phyloP scores from a whole-genome alignment of 73 alveolate species.

The Uronychia binucleata region DNA sequence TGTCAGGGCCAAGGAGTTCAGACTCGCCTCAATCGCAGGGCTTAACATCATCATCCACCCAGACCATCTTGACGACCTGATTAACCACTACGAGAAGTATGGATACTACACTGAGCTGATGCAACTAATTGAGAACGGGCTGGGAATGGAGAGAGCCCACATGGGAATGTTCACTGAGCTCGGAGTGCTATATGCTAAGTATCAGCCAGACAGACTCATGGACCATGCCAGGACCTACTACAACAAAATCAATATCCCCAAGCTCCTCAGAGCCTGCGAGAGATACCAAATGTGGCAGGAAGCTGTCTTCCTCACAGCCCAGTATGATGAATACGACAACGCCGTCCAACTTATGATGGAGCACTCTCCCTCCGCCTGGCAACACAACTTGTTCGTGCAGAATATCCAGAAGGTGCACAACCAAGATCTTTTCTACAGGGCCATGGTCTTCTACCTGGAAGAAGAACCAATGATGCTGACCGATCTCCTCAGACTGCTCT shows the following conservation, averaged over 20 bases:
- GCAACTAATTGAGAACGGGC: conserved; percentile 86
- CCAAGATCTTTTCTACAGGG: conserved; percentile 92
- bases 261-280: conserved; percentile 96
- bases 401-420: conserved; percentile 91
- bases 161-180: conserved; percentile 96
- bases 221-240: conserved; percentile 95
- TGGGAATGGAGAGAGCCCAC: conserved; percentile 96
- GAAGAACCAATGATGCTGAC: conserved; percentile 98
- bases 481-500: conserved; percentile 89
- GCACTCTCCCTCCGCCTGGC: conserved; percentile 98
- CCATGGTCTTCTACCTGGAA: conserved; percentile 95
- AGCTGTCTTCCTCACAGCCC: conserved; percentile 95
- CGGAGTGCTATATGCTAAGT: conserved; percentile 96
- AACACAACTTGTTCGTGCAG: conserved; percentile 92
- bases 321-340: conserved; percentile 95
- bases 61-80: conserved; percentile 95
- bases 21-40: conserved; percentile 96
- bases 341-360: conserved; percentile 97
- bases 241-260: conserved; percentile 93
- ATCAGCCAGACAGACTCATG: conserved; percentile 94
- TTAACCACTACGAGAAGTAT: conserved; percentile 94
- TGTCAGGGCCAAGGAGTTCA: conserved; percentile 97
- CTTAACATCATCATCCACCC: conserved; percentile 94
- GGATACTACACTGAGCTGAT: conserved; percentile 96
- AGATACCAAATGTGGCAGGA: conserved; percentile 96